Evolutionary conservation across 2,329 filamentous ascomycete species (phyloP).

Genomic region (Aspergillus caelatus): DNA sequence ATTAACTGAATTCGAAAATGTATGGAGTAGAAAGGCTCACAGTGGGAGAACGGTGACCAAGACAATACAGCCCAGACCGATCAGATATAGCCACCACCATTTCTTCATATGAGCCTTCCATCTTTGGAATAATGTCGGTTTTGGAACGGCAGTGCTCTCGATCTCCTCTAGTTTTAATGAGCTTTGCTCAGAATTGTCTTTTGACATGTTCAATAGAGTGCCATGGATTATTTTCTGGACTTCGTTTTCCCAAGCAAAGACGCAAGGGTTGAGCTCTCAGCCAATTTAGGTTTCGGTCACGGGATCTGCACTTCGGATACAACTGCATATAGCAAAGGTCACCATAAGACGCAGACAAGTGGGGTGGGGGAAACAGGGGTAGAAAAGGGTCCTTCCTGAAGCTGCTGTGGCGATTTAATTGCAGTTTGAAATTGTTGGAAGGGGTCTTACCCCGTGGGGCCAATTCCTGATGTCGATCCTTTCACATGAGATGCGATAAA

Average conservation of each 20-base stretch:
- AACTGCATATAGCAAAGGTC: not conserved
- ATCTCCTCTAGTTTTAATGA: slow-evolving; percentile 14
- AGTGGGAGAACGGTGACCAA: slow-evolving; percentile 27
- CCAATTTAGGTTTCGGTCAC: not conserved
- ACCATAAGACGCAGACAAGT: not conserved
- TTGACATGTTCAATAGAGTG: slow-evolving; percentile 20
- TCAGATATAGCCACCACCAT: slow-evolving; percentile 31
- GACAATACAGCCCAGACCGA: slow-evolving; percentile 22
- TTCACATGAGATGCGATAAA: slow-evolving; percentile 9
- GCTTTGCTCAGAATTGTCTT: slow-evolving; percentile 19
- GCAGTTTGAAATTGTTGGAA: not conserved
- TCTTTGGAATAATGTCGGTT: slow-evolving; percentile 22
- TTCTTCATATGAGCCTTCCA: slow-evolving; percentile 29
- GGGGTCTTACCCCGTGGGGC: slow-evolving; percentile 4
- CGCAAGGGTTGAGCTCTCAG: not conserved
- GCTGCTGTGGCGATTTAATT: not conserved
- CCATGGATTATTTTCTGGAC: not conserved
- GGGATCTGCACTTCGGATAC: not conserved
- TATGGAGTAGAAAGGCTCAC: not conserved
- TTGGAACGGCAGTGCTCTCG: slow-evolving; percentile 6
- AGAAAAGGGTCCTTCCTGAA: not conserved
- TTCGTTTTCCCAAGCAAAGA: not conserved
- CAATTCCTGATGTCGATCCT: slow-evolving; percentile 2
- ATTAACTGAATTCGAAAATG: not conserved
- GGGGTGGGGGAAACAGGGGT: not conserved